phyloP scores from a whole-genome alignment of 192 early-diverging fungal genomes.

The Coemansia sp. region DNA sequence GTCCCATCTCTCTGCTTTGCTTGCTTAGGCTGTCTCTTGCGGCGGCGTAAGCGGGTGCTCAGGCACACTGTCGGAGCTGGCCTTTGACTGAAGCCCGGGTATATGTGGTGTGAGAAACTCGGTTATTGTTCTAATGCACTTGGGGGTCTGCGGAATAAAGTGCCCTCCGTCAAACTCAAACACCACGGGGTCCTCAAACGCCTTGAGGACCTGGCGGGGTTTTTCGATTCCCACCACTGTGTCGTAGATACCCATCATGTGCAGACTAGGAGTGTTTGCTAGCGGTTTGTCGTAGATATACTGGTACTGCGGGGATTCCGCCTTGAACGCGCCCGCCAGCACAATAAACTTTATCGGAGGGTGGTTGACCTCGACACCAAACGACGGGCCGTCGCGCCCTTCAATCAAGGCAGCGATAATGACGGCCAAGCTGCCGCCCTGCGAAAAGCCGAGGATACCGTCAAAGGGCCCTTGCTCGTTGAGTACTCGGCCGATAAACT shows the following conservation, averaged over 20 bases:
- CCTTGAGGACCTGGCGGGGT: conserved; percentile 8
- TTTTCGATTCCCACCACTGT: conserved; percentile 29
- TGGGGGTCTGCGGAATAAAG: conserved; percentile 41
- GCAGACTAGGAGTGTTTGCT: conserved; percentile 18
- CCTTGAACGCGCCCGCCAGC: conserved; percentile 29
- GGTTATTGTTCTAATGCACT: conserved; percentile 27
- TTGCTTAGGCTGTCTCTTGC: conserved; percentile 1
- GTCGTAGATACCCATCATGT: conserved; percentile 39
- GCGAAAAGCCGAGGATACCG: conserved; percentile 50
- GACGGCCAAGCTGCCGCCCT: conserved; percentile 32
- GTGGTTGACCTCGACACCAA: conserved; percentile 24
- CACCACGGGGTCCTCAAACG: conserved; percentile 22
- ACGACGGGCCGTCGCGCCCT: conserved; percentile 9
- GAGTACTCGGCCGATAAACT: conserved; percentile 16
- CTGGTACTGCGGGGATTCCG: conserved; percentile 26
- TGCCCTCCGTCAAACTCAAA: conserved; percentile 52
- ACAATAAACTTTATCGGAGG: conserved; percentile 41
- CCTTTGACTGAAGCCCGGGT: conserved; percentile 15
- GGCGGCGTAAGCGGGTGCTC: conserved; percentile 3
- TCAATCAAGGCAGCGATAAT: conserved; percentile 28
- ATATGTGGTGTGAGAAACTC: conserved; percentile 31
- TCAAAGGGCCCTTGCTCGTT: conserved; percentile 49
- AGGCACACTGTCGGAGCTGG: neutral
- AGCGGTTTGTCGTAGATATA: conserved; percentile 15
- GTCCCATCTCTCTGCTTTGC: neutral